A percentile compares a stretch with the other conserved stretches of the same genome.
These are phyloP conservation scores for Thinopyrum elongatum DNA, from an alignment of 176 grass and related monocot genomes.

Conservation along the genomic window DNA sequence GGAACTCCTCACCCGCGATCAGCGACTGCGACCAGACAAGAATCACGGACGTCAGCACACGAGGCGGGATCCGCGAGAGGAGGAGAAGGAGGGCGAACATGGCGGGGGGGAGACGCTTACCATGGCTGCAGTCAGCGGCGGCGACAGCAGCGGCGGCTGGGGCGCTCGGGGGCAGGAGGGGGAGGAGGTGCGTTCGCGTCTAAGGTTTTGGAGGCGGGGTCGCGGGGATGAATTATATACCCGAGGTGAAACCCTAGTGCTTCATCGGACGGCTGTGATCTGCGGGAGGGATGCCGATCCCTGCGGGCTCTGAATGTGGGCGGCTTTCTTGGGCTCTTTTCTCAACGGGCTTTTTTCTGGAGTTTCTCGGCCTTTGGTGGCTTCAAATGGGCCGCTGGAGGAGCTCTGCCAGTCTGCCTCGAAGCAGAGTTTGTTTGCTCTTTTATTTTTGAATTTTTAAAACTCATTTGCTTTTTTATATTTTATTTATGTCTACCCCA, in stretches of 20 bases:
- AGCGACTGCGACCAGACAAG: constrained; percentile 35
- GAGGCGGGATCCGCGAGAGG: not conserved
- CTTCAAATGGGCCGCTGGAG: not conserved
- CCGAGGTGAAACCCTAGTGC: constrained; percentile 37
- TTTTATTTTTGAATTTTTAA: too few species aligned
- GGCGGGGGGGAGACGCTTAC: not conserved
- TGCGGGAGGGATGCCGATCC: not conserved
- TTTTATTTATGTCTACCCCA: too few species aligned
- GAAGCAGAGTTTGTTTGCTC: not conserved
- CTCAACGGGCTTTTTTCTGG: not conserved
- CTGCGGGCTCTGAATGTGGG: not conserved
- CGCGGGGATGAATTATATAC: not conserved
- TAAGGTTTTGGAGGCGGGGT: not conserved
- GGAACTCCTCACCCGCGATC: constrained; percentile 87
- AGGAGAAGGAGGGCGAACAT: too few species aligned
- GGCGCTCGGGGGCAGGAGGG: not conserved
- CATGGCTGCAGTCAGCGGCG: constrained; percentile 26
- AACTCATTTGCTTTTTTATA: too few species aligned
- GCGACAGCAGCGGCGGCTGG: not conserved
- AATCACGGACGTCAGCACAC: not conserved
- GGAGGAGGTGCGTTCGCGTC: constrained; percentile 14
- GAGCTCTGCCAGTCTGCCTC: not conserved
- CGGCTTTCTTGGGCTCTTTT: not conserved
- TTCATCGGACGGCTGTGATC: constrained; percentile 41
- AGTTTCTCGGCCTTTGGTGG: not conserved